Base-by-base conservation (phyloP, 164 flowering plant species). In the Magnolia officinalis region DNA sequence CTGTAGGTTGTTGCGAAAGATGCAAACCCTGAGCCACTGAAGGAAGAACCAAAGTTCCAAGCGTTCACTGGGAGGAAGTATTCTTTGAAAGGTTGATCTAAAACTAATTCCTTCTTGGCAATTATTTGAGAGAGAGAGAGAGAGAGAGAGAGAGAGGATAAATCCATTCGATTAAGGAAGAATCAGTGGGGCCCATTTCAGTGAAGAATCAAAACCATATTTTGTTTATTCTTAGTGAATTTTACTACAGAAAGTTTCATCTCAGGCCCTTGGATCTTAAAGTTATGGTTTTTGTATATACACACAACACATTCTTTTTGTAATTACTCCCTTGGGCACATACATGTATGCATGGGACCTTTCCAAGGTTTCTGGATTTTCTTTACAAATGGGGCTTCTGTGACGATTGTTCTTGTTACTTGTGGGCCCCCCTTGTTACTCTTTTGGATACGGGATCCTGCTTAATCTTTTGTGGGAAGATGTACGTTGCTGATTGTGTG, bases 41-140 rank as follows among this genome's bases (percentile, higher is more conserved):
- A 68, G 71, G 19, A 68, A 29, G 71, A 68, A 19, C 71, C 71
- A 37, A 68, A 68, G 71, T 68, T 68, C 16, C 71, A 68, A 68
- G 71, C 71, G 6, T 68, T 68, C 71, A 24, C 71, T 4, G 71
- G 71, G 19, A 68, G 29, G 71, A 68, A 68, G 20, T 68, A 68
- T 37, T 68, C 71, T 2, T 68, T 68, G 71, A 68, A 31, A 68
- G 50, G 71, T 26, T 68, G 71, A 68, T 68, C n/a, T 19, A 68
- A 68, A 29, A 24, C 71, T 26, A 29, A 14, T 31, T 21, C 68
- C 4, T 13, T 65, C 4, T 65, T 24, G 37, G 2, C 8, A 20
- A 37, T 37, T 37, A 37, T 26, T 26, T 26, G 2, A 37, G 6
- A 37, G 45, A 37, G 6, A 37, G 6, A 37, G 6, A 6, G 45